Base-by-base conservation (phyloP, 228 moss, liverwort and hornwort species). In the Sphagnum magellanicum region DNA sequence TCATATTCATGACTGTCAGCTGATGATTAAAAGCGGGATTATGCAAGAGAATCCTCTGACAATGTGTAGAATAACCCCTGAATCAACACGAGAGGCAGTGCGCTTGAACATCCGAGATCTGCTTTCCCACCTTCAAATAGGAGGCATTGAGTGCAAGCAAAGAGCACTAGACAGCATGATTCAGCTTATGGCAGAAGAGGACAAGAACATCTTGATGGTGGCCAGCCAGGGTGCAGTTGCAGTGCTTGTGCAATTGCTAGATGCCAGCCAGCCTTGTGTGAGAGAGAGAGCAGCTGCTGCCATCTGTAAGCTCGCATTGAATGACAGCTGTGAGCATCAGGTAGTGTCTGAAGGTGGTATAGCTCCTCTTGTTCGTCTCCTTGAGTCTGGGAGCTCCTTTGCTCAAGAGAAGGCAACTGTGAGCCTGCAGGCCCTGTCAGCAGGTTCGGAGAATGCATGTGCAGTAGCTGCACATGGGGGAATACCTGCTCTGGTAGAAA, bases 401-500 rank as follows among this genome's bases (percentile, higher is more conserved):
- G 95, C 95, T 6, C 91, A 96, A 65, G 95, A 96, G 63, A 96
- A 89, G 67, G 92, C 95, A 0, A 90, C 95, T 4, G 82, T 91
- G 0, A 91, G 91, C 4, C 77, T 96, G 48, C 92, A 92, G 59
- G 86, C 89, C 0, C 52, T 96, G 60, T 89, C 91, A 0, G 85
- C 85, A 49, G 86, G 89, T 0, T 82, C 89, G 10, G 92, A 96
- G 60, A 96, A 96, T 49, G 95, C 95, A 3, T 60, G 80, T 6
- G 91, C 95, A 0, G 87, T 96, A 0, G 77, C 91, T 0, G 83
- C 95, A 1, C 89, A 96, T 58, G 95, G 95, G 4, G 95, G 95
- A 6, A 82, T 81, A 1, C 89, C 95, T 5, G 95, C 92, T 0
- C 63, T 96, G 49, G 63, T 96, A 8, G 95, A 96, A 76, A 78